Evolutionary conservation across 2,329 filamentous ascomycete species (phyloP), one percentile per base, ranked within the genome.

Genomic region (Rutstroemia sp.): DNA sequence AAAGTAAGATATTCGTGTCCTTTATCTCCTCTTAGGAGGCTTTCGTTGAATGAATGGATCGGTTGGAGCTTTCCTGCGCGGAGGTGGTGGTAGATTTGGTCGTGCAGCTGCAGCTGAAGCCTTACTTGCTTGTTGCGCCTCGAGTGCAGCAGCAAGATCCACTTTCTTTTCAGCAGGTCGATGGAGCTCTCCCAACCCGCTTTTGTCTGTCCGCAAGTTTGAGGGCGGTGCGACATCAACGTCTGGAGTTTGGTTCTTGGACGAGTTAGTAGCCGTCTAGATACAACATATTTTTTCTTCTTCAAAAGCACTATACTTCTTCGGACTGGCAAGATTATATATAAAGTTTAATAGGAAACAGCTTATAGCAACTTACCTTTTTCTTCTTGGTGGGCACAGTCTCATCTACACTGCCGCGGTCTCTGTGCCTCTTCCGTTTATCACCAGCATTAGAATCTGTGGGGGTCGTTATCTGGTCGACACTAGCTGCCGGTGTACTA

Each of bases 21-120:
- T 14, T 44, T 21, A 57, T 42, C 34, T 54, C 21, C 39, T 54
- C 21, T 48, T 49, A 9, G 53, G 50, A 42, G 52, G 55, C 57
- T 61, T 62, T 7, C 57, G 57, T 37, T 58, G 54, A 48, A 62
- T 62, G 46, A 62, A 62, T 16, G 61, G 61, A 49, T 62, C 61
- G 3, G 53, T 52, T 9, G 61, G 59, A 34, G 57, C 53, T 30
- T 59, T 62, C 49, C 56, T 62, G 19, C 61, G 52, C 25, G 56
- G 61, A 14, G 59, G 59, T 18, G 45, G 37, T 14, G 56, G 56
- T 49, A 39, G 16, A 49, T 48, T 50, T 18, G 58, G 54, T 42
- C 50, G 53, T 18, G 53, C 38, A 14, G 53, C 46, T 5, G 52
- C 53, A 10, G 53, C 47, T 16, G 52, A 23, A 56, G 53, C 49